A percentile compares a stretch with the other conserved stretches of the same genome.
These are phyloP conservation scores for Emmonsiellopsis sp. DNA, from an alignment of 2,329 filamentous ascomycete genomes.

Conservation along the genomic window DNA sequence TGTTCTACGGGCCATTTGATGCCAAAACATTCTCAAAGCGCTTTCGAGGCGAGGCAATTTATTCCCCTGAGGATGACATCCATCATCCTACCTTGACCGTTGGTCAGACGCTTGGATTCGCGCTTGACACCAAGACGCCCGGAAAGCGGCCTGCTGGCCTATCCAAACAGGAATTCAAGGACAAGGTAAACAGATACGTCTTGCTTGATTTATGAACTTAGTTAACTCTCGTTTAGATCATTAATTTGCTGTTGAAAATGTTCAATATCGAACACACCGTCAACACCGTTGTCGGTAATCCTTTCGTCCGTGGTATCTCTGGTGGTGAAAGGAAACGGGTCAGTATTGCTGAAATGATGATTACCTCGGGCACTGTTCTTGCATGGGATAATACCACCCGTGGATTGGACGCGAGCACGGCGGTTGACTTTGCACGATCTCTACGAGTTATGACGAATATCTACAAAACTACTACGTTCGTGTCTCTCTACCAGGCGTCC, in stretches of 20 bases:
- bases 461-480: slow-evolving; percentile 74
- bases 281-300: slow-evolving; percentile 75
- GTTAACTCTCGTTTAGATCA: slow-evolving; percentile 40
- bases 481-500: slow-evolving; percentile 76
- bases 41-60: slow-evolving; percentile 74
- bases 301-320: slow-evolving; percentile 69
- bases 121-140: slow-evolving; percentile 77
- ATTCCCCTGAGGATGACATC: slow-evolving; percentile 78
- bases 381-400: slow-evolving; percentile 69
- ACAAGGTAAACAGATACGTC: slow-evolving; percentile 32
- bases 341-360: slow-evolving; percentile 74
- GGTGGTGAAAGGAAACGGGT: slow-evolving; percentile 74
- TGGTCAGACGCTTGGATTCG: slow-evolving; percentile 77
- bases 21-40: slow-evolving; percentile 58
- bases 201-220: neutral
- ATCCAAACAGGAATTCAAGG: slow-evolving; percentile 64
- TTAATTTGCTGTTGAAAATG: slow-evolving; percentile 71
- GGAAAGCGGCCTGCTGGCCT: slow-evolving; percentile 66
- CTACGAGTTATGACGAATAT: slow-evolving; percentile 74
- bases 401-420: slow-evolving; percentile 59
- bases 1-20: slow-evolving; percentile 66
- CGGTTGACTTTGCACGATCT: slow-evolving; percentile 57
- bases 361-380: slow-evolving; percentile 60
- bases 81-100: slow-evolving; percentile 81
- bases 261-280: slow-evolving; percentile 88